These are phyloP conservation scores for Coleophoma eucalyptorum DNA, from an alignment of 2,329 filamentous ascomycete genomes.

Conservation along the genomic window DNA sequence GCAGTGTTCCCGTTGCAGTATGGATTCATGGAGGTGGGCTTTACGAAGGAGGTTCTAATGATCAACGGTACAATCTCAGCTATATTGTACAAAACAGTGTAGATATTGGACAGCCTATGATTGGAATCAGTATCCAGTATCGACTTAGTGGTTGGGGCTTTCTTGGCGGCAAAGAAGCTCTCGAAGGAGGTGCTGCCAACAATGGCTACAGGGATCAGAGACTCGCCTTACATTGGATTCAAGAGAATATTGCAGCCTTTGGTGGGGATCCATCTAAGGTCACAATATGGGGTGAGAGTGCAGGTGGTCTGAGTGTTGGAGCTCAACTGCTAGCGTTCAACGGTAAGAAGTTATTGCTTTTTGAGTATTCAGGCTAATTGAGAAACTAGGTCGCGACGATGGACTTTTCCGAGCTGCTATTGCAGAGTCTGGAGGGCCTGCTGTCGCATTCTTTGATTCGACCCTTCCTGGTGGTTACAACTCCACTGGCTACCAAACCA, in stretches of 20 bases:
- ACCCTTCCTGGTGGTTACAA: constrained; percentile 6
- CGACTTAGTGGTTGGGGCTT: constrained; percentile 42
- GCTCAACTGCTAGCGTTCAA: constrained; percentile 40
- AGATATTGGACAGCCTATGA: constrained; percentile 38
- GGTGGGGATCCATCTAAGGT: constrained; percentile 41
- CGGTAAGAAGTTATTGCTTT: constrained; percentile 36
- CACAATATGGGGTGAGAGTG: constrained; percentile 40
- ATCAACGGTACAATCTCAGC: constrained; percentile 16
- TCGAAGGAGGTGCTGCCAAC: constrained; percentile 37
- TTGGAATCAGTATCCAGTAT: constrained; percentile 42
- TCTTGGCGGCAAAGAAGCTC: constrained; percentile 34
- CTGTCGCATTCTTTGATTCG: constrained; percentile 6
- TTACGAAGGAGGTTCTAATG: constrained; percentile 22
- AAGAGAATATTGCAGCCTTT: constrained; percentile 37
- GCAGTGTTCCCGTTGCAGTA: constrained; percentile 42
- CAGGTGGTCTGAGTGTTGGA: constrained; percentile 20
- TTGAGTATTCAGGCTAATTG: not conserved
- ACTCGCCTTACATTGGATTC: constrained; percentile 37
- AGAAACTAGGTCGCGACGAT: constrained; percentile 42
- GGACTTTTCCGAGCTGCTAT: constrained; percentile 47
- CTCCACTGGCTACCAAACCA: constrained; percentile 12
- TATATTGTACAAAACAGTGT: constrained; percentile 31
- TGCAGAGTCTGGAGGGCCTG: constrained; percentile 35
- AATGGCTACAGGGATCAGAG: constrained; percentile 39
- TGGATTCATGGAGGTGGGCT: constrained; percentile 51